Percentiles rank a stretch among this genome's conserved stretches.
phyloP scores from a whole-genome alignment of 495 filamentous ascomycete genomes.

The Sabuloglossum arenarium region DNA sequence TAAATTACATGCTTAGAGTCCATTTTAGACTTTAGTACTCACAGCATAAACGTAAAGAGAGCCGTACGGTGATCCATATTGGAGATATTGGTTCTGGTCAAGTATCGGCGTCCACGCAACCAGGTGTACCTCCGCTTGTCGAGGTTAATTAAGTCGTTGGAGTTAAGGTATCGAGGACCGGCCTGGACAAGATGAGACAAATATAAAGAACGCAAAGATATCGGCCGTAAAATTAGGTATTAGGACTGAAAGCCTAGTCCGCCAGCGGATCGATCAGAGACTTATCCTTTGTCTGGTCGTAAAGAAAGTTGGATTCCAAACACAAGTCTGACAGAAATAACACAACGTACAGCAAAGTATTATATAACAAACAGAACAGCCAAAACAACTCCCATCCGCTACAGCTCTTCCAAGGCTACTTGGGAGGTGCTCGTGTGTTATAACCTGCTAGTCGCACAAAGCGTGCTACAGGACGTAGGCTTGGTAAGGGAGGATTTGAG shows the following conservation, averaged over 20 bases:
- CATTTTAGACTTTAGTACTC: not conserved
- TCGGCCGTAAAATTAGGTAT: not conserved
- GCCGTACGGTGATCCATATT: not conserved
- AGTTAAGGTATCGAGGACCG: not conserved
- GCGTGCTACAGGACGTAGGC: not conserved
- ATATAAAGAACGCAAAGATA: not conserved
- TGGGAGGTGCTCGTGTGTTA: not conserved
- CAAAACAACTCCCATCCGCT: not conserved
- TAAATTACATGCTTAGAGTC: not conserved
- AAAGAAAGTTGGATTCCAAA: not conserved
- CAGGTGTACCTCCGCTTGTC: not conserved
- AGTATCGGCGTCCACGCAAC: not conserved
- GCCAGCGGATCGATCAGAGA: not conserved
- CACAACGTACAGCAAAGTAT: not conserved
- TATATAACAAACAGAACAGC: not conserved
- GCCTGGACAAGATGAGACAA: not conserved
- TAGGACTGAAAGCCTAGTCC: not conserved
- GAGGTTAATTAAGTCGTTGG: not conserved
- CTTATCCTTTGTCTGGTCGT: not conserved
- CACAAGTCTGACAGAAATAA: not conserved
- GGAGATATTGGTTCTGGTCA: not conserved
- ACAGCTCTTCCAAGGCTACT: not conserved
- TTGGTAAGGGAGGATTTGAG: not conserved
- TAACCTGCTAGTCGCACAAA: not conserved
- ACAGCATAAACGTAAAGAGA: not conserved